These are phyloP conservation scores for Penicillium fuscoglaucum DNA, from an alignment of 2,329 filamentous ascomycete genomes.

Conservation along the genomic window DNA sequence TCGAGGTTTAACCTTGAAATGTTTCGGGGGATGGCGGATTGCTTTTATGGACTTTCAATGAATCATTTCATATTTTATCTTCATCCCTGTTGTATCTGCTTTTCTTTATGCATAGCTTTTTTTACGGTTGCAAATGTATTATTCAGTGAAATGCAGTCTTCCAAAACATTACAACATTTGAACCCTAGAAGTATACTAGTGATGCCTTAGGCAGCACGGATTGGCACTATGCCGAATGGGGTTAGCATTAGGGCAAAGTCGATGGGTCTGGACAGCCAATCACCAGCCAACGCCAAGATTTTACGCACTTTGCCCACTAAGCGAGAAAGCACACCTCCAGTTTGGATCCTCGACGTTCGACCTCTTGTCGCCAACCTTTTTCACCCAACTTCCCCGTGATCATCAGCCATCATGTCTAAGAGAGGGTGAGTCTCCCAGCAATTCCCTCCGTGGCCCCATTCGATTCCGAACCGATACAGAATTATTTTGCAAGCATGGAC, in stretches of 20 bases:
- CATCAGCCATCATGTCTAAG: slow-evolving; percentile 52
- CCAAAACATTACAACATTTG: background rate
- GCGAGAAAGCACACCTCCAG: slow-evolving; percentile 41
- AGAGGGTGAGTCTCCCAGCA: slow-evolving; percentile 47
- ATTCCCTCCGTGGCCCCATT: slow-evolving; percentile 15
- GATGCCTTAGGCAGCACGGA: slow-evolving; percentile 7
- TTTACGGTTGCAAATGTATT: slow-evolving; percentile 11
- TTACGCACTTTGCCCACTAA: slow-evolving; percentile 47
- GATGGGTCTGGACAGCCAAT: slow-evolving; percentile 27
- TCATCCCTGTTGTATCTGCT: slow-evolving; percentile 4
- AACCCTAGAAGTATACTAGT: background rate
- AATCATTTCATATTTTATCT: slow-evolving; percentile 8
- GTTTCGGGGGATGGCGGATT: slow-evolving; percentile 1
- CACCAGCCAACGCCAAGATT: slow-evolving; percentile 40
- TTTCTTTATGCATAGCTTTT: slow-evolving; percentile 6
- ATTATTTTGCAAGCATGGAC: slow-evolving; percentile 7
- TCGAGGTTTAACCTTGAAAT: slow-evolving; percentile 3
- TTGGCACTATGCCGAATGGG: slow-evolving; percentile 17
- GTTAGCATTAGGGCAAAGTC: slow-evolving; percentile 42
- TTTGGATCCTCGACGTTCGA: slow-evolving; percentile 31
- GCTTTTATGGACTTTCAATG: slow-evolving; percentile 9
- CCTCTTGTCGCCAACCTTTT: slow-evolving; percentile 35
- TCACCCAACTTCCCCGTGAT: slow-evolving; percentile 41
- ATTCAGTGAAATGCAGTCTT: slow-evolving; percentile 3
- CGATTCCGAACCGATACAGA: slow-evolving; percentile 18